Evolutionary conservation across 805 yeast genomes (phyloP), one percentile per base, ranked within the genome.

Genomic region (Blastobotrys mokoenaii): DNA sequence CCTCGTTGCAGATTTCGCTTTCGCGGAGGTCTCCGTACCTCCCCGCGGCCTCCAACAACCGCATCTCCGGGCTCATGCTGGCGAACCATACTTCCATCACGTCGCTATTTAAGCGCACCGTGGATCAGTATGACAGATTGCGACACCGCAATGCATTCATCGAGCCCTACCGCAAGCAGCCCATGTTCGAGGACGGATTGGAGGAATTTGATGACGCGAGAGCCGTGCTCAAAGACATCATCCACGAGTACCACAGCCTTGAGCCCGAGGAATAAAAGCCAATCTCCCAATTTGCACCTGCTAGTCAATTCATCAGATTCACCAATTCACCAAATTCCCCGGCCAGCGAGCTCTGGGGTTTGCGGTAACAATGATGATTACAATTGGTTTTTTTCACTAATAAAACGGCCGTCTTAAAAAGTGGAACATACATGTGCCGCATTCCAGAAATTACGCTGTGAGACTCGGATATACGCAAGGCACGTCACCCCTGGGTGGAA

Each of bases 121-220:
- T 88, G 29, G 73, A 70, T 41, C 90, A 88, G 54, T 93, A 81
- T 62, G 96, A 90, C 55, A 74, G 79, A 40, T 73, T 93, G 45
- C 84, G 84, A 56, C 76, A 77, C 39, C 73, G 94, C 47, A 79
- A 79, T 39, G 97, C 97, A 0, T 93, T 89, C 58, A 65, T 90
- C 44, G 88, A 84, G 50, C 81, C 81, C 45, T 93, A 86, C 66
- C 74, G 64, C 53, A 70, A 69, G 48, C 60, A 62, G 49, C 66
- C 69, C 3, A 65, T 65, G 68, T 69, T 69, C 52, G 63, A 61
- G 16, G 59, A 68, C 30, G 57, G 60, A 7, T 49, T 65, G n/a
- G 68, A 61, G 3, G 97, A 96, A 22, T 90, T 93, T 59, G 95
- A 86, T 42, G 73, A 84, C 55, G 67, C 83, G 25, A 80, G 88